Evolutionary conservation across 164 flowering plant species (phyloP), one percentile per base, ranked within the genome.

Genomic region (Buxus sempervirens): DNA sequence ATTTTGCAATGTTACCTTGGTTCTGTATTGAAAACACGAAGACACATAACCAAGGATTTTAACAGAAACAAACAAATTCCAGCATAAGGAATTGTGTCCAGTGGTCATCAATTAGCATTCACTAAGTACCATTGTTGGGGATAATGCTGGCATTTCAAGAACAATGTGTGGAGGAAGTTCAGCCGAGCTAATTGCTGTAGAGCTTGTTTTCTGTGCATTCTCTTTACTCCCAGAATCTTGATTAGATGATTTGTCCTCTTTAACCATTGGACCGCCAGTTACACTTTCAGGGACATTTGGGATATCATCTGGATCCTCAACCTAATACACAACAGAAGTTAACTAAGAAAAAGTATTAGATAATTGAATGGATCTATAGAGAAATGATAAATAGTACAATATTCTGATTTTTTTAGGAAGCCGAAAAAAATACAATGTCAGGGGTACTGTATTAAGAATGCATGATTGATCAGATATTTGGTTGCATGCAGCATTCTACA

Each of bases 1-100:
- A 93, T 68, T 77, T 89, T n/a, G 80, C 82, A 75, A 93, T 86
- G 76, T 90, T 90, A n/a, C 98, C 98, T 72, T 90, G 96, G 78
- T 84, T 86, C 98, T 93, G 84, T 62, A 76, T 66, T 71, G 28
- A 32, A 27, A 70, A 76, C 26, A 69, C 36, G 63, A 10, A 45
- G 16, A 62, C 61, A 61, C 60, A 57, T 45, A 74, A 27, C 45
- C 12, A 55, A 27, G 78, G 64, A 59, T 49, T 63, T 48, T 49
- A 57, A 56, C 4, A 53, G 16, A 13, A 71, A 18, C 64, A 49
- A 62, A 36, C 36, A 28, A 74, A 54, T 26, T 25, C 24, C 27
- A 23, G 41, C n/a, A 36, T 21, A n/a, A 60, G 4, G 70, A 59
- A 32, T 36, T 54, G 27, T 8, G 26, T 54, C 24, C 60, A 55